A percentile compares a stretch with the other conserved stretches of the same genome.
Evolutionary conservation across 768 basidiomycete species (phyloP).

Genomic region (Calocera cornea): DNA sequence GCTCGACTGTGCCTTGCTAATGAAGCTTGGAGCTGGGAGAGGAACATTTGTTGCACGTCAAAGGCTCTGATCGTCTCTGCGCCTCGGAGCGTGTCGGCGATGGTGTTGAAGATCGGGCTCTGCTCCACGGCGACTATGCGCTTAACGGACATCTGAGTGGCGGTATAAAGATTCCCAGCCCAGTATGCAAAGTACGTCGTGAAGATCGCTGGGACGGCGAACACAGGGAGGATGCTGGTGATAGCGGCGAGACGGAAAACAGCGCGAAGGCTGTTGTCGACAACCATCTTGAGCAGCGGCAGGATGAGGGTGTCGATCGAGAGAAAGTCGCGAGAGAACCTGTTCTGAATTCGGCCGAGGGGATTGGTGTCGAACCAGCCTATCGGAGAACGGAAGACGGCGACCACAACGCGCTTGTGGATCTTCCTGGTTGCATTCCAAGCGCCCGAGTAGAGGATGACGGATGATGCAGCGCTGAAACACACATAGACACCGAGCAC

Average conservation of each 20-base stretch:
- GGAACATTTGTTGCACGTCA: neutral
- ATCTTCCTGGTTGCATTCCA: neutral
- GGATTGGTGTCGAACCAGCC: constrained; percentile 5
- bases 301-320: neutral
- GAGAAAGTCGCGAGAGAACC: neutral
- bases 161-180: neutral
- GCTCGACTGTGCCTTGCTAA: neutral
- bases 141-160: neutral
- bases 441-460: neutral
- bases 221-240: neutral
- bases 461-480: neutral
- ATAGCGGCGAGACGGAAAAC: neutral
- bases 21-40: neutral
- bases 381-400: neutral
- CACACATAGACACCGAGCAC: neutral
- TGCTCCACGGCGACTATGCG: neutral
- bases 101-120: neutral
- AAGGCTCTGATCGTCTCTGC: neutral
- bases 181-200: constrained; percentile 1
- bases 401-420: neutral
- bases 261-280: neutral
- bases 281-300: neutral
- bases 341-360: neutral
- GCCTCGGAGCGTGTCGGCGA: neutral
- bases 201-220: neutral